Evolutionary conservation across 352 stramenopile genomes (phyloP), one percentile per base, ranked within the genome.

Genomic region (Peronosclerospora sorghi): DNA sequence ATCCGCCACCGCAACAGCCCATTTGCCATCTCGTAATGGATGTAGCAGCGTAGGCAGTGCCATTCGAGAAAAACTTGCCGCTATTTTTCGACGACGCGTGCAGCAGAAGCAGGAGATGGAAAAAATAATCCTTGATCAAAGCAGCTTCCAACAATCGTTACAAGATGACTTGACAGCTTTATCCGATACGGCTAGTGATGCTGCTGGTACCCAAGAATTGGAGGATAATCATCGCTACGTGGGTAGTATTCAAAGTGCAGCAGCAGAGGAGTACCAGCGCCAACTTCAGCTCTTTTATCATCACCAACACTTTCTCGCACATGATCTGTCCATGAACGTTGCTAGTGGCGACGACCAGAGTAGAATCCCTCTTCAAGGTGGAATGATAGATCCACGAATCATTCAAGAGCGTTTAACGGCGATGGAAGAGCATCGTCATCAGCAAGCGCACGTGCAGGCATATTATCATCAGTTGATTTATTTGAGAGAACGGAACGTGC

Each of bases 271-370:
- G 15, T 67, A 81, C 18, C 71, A 82, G 17, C 66, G 63, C 12
- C 70, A 75, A 29, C 56, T 72, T 12, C 70, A 78, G 30, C 70
- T 78, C 34, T 79, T 79, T 39, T 78, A 82, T 42, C 75, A 81
- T 34, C 68, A 81, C 29, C 72, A 84, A 44, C 53, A 76, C 28
- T 51, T 83, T 55, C 41, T 86, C 32, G 58, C 60, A 7, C 52
- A 52, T 20, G 70, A 32, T 24, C 19, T 67, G 34, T 45, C 54
- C 2, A 55, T 70, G 50, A 59, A 53, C 19, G 41, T 57, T 26
- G 24, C 51, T 8, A 35, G 20, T 8, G 32, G 37, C 13, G 50
- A 66, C 30, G 43, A 59, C 27, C 47, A 45, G 5, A 64, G 52
- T 17, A 40, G 32, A 7, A 44, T 59, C 9, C 43, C 51, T 18